Evolutionary conservation across 192 early-diverging fungal species (phyloP), one percentile per base, ranked within the genome.

Genomic region (Pilaira anomala): DNA sequence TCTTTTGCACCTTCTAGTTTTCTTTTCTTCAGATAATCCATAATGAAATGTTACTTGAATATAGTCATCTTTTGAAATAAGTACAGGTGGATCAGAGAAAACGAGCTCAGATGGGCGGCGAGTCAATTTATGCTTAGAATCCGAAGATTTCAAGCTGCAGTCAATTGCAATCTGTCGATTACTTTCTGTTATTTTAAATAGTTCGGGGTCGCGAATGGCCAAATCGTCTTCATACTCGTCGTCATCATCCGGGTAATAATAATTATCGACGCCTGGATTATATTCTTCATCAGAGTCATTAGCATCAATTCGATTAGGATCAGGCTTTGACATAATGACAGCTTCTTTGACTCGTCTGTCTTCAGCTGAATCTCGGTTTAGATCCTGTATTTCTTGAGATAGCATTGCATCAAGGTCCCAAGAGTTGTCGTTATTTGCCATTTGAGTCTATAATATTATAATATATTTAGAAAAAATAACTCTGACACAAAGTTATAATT

Each of bases 121-220:
- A 22, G 30, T 44, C 62, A 22, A 18, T 49, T 53, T 63, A n/a
- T 26, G 33, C 18, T 63, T 57, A 8, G 40, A 53, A 25, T 14
- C 57, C 2, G 42, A 19, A 25, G 59, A 13, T 2, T 22, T 9
- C 11, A 33, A 25, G 46, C 33, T 53, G 30, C 28, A 28, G 7
- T 74, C 63, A 19, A 63, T 40, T 12, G 30, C 48, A 45, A 75
- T 75, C 13, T 59, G 63, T 16, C 73, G 63, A 50, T 75, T 75
- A 14, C 60, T 53, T 44, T 75, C 73, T 8, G 73, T 75, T 50
- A 67, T 75, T 28, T 52, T 29, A 39, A 63, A 65, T 7, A 75
- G 60, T 25, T 67, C 65, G 48, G 65, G 65, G 60, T 73, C 71
- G 6, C 52, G 65, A 18, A 67, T 55, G 21, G 55, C 57, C 7